Base-by-base conservation (phyloP, 2,329 filamentous ascomycete species). In the Talaromyces piceae region DNA sequence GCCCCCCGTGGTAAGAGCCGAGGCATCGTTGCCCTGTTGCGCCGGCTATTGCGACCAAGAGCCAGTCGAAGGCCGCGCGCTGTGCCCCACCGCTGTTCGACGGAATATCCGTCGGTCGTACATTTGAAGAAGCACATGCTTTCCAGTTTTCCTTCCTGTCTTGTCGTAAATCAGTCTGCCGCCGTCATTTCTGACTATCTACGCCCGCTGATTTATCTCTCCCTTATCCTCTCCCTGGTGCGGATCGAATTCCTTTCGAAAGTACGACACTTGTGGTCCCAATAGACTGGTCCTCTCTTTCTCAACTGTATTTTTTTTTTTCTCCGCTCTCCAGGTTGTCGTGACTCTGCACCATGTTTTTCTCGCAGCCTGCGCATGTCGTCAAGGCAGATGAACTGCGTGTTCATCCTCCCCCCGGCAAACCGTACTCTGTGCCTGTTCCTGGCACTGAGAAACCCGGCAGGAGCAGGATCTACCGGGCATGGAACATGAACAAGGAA, bases 391-490 rank as follows among this genome's bases (percentile, higher is more conserved):
- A 65, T 41, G 79, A 83, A 65, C 71, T 88, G 52, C 71, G 76
- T 47, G 66, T 73, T 51, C 77, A 80, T 13, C 88, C 89, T 45
- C 83, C 88, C 3, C 79, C 84, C 7, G 89, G 89, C 57, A 74
- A 81, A 45, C 87, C 90, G 1, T 93, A 93, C 66, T 87, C 86
- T 43, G 75, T 95, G 12, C 74, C 88, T 11, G 62, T 98, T 18
- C 85, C 89, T 1, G 87, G 87, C 56, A 84, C 86, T 44, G 81
- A 87, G 69, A 75, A 77, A 54, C 82, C 87, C 45, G 87, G 84
- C 54, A 84, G 90, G 59, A 86, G 79, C 46, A 73, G 82, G 44
- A 72, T 94, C 57, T 97, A 97, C 72, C 82, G 93, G 55, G 86
- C 95, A 70, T 94, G 85, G 82, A 81, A 81, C 57, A 84, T 85